Conservation (phyloP, 176 grass and related monocot species). For the Bothriochloa decipiens region DNA sequence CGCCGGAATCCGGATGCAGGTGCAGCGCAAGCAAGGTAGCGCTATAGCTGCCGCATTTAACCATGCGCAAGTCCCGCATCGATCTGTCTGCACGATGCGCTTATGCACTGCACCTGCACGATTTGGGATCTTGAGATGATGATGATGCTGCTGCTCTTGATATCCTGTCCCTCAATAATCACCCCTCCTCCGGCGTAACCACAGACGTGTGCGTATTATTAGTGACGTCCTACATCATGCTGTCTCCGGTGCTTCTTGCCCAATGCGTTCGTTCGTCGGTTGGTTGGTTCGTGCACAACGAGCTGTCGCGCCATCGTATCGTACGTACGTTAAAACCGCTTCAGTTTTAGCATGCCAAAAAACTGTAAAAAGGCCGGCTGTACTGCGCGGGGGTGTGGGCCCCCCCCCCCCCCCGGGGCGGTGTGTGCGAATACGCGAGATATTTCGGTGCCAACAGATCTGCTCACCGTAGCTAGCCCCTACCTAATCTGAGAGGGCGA, state of each 20-base stretch:
- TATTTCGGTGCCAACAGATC: no score
- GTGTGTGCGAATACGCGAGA: no score
- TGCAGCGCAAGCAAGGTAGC: neutral
- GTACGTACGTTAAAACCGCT: no score
- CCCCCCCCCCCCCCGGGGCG: no score
- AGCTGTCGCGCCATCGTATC: no score
- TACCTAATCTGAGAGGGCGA: no score
- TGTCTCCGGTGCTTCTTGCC: neutral
- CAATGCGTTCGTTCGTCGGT: neutral
- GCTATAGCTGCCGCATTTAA: neutral
- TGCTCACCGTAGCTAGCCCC: no score
- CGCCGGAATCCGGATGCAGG: no score
- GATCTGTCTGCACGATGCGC: neutral
- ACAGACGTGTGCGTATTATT: no score
- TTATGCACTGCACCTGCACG: constrained; percentile 13
- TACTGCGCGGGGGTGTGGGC: no score
- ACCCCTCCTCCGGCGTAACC: neutral
- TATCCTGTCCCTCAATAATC: constrained; percentile 22
- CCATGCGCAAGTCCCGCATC: neutral
- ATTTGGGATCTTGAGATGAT: constrained; percentile 49
- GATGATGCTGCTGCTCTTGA: constrained; percentile 16
- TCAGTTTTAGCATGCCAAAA: no score
- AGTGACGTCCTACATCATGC: neutral
- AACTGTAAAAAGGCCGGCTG: no score
- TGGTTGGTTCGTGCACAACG: neutral